Percentiles rank a stretch among this genome's conserved stretches.
phyloP scores from a whole-genome alignment of 352 stramenopile species.

The Phytophthora sansomeana region DNA sequence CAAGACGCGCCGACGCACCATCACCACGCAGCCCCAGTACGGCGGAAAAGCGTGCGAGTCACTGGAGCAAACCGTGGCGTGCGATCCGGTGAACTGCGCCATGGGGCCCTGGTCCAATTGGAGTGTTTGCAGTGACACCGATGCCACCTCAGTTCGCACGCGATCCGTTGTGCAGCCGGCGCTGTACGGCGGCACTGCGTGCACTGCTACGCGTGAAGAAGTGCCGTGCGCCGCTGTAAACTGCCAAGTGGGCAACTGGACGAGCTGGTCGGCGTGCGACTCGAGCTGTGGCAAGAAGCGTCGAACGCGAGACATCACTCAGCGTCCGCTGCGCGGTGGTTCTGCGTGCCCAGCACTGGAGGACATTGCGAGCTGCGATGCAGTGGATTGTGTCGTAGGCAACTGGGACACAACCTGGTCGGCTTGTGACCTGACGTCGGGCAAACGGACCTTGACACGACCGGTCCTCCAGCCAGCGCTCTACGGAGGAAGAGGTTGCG shows the following conservation, averaged over 20 bases:
- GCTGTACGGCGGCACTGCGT: conserved; percentile 50
- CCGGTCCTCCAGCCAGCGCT: conserved; percentile 38
- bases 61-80: conserved; percentile 38
- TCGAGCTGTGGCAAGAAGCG: conserved; percentile 49
- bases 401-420: conserved; percentile 48
- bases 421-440: conserved; percentile 38
- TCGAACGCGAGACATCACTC: conserved; percentile 39
- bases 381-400: conserved; percentile 51
- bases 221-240: conserved; percentile 58
- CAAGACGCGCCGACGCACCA: conserved; percentile 44
- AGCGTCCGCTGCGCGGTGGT: conserved; percentile 45
- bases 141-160: conserved; percentile 39
- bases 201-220: conserved; percentile 36
- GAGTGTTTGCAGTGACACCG: conserved; percentile 42
- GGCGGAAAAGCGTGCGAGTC: conserved; percentile 40
- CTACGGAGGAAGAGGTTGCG: conserved; percentile 52
- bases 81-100: conserved; percentile 60
- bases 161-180: conserved; percentile 36
- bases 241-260: conserved; percentile 56
- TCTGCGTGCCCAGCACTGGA: conserved; percentile 43
- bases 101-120: conserved; percentile 43
- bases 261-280: conserved; percentile 51
- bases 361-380: conserved; percentile 48
- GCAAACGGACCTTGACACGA: conserved; percentile 47
- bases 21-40: conserved; percentile 44